These are phyloP conservation scores for Triticum monococcum DNA, from an alignment of 176 grass and related monocot genomes.

Conservation along the genomic window DNA sequence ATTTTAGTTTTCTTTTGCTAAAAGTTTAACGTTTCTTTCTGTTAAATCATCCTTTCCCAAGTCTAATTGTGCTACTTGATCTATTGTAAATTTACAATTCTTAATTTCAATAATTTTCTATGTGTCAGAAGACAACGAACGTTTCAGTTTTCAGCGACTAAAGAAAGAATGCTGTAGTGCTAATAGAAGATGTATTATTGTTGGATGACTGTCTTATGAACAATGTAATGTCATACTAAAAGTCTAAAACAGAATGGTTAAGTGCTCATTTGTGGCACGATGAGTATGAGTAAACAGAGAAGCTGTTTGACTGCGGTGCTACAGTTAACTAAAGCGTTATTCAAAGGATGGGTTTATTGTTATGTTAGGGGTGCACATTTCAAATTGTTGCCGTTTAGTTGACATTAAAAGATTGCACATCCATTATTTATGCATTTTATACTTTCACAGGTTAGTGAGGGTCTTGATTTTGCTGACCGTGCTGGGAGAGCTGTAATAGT, in stretches of 20 bases:
- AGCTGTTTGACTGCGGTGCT: constrained; percentile 2
- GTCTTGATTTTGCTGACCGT: constrained; percentile 99
- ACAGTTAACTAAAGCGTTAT: not conserved
- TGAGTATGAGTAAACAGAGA: constrained; percentile 4
- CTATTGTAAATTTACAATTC: not conserved
- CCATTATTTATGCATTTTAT: constrained; percentile 27
- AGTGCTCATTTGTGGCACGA: not conserved
- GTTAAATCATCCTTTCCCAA: constrained; percentile 4
- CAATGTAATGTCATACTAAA: not conserved
- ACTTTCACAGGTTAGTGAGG: constrained; percentile 80
- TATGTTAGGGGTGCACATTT: not conserved
- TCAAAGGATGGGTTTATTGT: not conserved
- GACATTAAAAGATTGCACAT: not conserved
- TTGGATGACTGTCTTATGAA: constrained; percentile 16
- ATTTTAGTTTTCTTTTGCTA: constrained; percentile 22
- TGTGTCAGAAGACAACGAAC: constrained; percentile 18
- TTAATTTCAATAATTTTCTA: constrained; percentile 7
- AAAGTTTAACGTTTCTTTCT: not conserved
- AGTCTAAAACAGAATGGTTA: constrained; percentile 2
- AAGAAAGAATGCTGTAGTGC: not conserved
- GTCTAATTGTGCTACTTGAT: constrained; percentile 6
- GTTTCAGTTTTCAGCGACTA: not conserved
- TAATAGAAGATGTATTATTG: not conserved
- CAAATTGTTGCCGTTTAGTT: constrained; percentile 14
- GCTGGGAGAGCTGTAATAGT: constrained; percentile 94